Evolutionary conservation across 169 alveolate species (phyloP).

Genomic region (Plasmodium adleri): DNA sequence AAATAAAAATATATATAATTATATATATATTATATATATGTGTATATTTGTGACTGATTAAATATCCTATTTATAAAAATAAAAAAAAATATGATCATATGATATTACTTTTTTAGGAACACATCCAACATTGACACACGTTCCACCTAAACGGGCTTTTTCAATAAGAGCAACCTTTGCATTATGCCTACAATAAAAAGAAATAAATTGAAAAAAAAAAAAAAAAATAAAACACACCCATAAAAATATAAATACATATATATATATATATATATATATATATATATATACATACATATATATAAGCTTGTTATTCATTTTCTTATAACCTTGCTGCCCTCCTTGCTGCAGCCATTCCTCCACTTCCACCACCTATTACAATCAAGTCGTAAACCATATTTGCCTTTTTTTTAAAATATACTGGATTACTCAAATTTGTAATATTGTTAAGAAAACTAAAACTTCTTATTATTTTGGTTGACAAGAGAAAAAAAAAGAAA

Average conservation of each 20-base stretch:
- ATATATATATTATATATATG: conserved; percentile 1
- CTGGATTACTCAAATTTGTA: conserved; percentile 19
- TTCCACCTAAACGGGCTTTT: conserved; percentile 91
- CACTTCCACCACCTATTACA: conserved; percentile 92
- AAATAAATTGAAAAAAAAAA: not conserved
- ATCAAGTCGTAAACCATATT: conserved; percentile 82
- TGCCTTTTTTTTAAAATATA: conserved; percentile 44
- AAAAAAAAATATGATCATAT: conserved; percentile 41
- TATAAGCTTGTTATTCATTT: not conserved
- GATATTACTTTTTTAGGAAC: conserved; percentile 95
- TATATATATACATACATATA: not conserved
- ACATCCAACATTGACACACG: conserved; percentile 96
- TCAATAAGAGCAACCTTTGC: conserved; percentile 91
- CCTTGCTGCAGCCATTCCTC: conserved; percentile 88
- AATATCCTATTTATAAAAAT: not conserved
- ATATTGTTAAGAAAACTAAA: conserved; percentile 37
- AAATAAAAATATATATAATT: not conserved
- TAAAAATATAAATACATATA: not conserved
- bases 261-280: not conserved
- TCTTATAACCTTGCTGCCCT: conserved; percentile 79
- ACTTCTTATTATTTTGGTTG: conserved; percentile 41
- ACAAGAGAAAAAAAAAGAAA: conserved; percentile 18
- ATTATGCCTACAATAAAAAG: conserved; percentile 69
- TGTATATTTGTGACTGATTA: not conserved
- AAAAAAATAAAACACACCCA: not conserved